Base-by-base conservation (phyloP, 164 flowering plant genomes). In the Piper betle region DNA sequence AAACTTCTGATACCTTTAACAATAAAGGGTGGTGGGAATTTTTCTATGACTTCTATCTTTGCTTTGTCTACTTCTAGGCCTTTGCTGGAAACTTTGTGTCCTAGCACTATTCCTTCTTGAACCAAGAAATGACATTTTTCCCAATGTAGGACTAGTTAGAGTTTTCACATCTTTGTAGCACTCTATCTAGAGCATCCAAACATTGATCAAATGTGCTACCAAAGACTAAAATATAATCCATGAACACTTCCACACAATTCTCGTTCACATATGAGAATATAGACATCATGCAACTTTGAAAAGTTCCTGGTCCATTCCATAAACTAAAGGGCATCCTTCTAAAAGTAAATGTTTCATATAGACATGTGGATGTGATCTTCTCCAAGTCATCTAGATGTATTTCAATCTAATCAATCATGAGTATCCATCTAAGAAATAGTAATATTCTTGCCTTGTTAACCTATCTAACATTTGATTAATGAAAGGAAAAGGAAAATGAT, bases 371-470 rank as follows among this genome's bases (percentile, higher is more conserved):
- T 25, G 33, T 25, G 33, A 2, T 25, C 33, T 25, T 25, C 33
- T 25, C 33, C 33, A 25, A 0, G 33, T 55, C 52, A 9, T 48
- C 2, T 48, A 2, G 52, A 20, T 16, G 13, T 0, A 60, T 60
- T 13, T 3, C n/a, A 5, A 55, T 64, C 37, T 64, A 52, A 41
- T 54, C 38, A 38, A 38, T 37, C 3, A 52, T 33, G 52, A 64
- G 42, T 64, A 64, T 3, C 66, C 60, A 64, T 64, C 60, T 4
- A 64, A 3, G 7, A 64, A 64, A 37, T 37, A 64, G 20, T 54
- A 64, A 55, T 4, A 64, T 12, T 39, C 43, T 6, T 55, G n/a
- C 9, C 57, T 60, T 4, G 19, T 12, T 57, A 9, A 55, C 33
- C 33, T 25, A 25, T 25, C 33, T 2, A 25, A 25, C n/a, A 25